These are phyloP conservation scores for Pinus tabuliformis DNA, from an alignment of 75 land plant genomes.

Conservation along the genomic window DNA sequence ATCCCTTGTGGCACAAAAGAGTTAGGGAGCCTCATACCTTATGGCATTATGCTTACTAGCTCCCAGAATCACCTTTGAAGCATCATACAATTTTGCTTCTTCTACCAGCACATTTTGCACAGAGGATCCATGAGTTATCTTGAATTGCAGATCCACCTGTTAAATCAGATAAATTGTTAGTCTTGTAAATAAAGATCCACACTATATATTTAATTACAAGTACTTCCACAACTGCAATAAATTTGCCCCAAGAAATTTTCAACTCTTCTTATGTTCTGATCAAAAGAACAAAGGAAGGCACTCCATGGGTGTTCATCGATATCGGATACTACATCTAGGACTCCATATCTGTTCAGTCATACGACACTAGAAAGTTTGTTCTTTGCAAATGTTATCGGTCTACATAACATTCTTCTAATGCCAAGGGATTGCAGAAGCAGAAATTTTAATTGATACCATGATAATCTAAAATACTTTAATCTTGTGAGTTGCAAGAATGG, in stretches of 20 bases:
- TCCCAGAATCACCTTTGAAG: constrained; percentile 53
- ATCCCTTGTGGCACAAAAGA: neutral
- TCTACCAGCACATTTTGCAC: constrained; percentile 42
- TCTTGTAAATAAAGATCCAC: constrained; percentile 3
- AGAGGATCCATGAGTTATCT: constrained; percentile 51
- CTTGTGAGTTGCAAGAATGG: neutral
- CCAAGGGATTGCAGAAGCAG: neutral
- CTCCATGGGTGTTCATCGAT: neutral
- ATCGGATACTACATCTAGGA: neutral
- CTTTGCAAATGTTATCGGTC: neutral
- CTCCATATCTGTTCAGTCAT: constrained; percentile 9
- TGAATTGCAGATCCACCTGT: constrained; percentile 54
- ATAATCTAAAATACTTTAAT: neutral
- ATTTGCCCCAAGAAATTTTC: neutral
- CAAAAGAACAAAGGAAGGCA: constrained; percentile 9
- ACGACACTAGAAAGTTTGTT: neutral
- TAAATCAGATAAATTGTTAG: constrained; percentile 6
- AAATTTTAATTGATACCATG: neutral
- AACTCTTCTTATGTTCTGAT: constrained; percentile 2
- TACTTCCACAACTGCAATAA: constrained; percentile 4
- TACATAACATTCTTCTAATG: neutral
- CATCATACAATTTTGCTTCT: constrained; percentile 35
- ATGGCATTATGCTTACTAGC: constrained; percentile 14
- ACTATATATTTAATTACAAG: neutral
- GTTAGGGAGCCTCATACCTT: constrained; percentile 19